These are phyloP conservation scores for Russula compacta DNA, from an alignment of 768 basidiomycete genomes.

Conservation along the genomic window DNA sequence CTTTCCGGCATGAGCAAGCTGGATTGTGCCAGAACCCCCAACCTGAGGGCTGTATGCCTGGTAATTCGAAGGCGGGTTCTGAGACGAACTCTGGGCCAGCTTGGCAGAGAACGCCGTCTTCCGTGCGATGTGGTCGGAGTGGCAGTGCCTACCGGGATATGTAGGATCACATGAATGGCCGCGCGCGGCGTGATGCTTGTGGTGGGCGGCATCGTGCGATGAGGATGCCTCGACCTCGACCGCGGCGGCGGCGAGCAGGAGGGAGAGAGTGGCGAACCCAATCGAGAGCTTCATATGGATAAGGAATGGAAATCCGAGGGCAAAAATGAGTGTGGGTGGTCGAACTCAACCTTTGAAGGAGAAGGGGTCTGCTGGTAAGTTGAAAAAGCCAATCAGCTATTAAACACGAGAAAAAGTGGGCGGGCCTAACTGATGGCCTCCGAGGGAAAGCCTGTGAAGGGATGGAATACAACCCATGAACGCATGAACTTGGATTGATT, in stretches of 20 bases:
- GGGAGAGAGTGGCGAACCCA: conserved; percentile 2
- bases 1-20: not conserved
- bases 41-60: too few relatives aligned
- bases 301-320: not conserved
- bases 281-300: conserved; percentile 8
- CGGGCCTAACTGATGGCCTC: not conserved
- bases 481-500: not conserved
- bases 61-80: not conserved
- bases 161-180: not conserved
- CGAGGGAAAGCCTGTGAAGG: too few relatives aligned
- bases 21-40: not conserved
- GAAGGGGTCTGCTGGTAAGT: not conserved
- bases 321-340: not conserved
- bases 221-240: conserved; percentile 1
- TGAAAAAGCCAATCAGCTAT: not conserved
- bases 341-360: not conserved
- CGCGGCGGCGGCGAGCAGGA: not conserved
- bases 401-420: not conserved
- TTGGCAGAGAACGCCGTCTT: not conserved
- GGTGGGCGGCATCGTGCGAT: not conserved
- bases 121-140: not conserved
- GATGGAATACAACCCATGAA: not conserved
- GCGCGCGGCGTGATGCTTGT: not conserved
- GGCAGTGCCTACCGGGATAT: not conserved
- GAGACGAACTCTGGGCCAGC: not conserved